Evolutionary conservation across 441 rosid species (phyloP).

Genomic region (Manihot esculenta): DNA sequence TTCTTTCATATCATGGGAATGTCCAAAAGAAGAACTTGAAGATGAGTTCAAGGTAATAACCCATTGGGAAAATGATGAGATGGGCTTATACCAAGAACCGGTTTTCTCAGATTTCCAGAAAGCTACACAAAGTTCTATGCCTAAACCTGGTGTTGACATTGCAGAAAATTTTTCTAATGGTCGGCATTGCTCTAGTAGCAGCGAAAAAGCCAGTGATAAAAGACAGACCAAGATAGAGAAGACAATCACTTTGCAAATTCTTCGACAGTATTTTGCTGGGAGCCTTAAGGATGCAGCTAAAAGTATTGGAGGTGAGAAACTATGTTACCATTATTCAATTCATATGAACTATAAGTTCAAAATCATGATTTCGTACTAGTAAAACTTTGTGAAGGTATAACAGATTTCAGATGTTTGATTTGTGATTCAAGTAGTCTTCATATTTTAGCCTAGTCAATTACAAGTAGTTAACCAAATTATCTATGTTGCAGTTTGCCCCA

Average conservation of each 20-base stretch:
- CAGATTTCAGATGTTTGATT: not conserved
- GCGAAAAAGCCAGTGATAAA: constrained; percentile 33
- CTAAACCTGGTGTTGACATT: constrained; percentile 10
- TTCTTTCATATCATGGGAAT: constrained; percentile 35
- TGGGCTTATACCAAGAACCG: constrained; percentile 26
- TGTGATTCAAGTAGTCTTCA: not conserved
- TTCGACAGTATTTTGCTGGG: constrained; percentile 75
- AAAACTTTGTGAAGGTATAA: too few relatives aligned
- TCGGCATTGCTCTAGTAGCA: constrained; percentile 17
- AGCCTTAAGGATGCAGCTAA: constrained; percentile 95
- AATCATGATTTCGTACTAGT: too few relatives aligned
- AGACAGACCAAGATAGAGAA: constrained; percentile 68
- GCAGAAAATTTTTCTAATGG: constrained; percentile 9
- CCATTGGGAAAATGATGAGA: constrained; percentile 40
- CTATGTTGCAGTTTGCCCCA: constrained; percentile 47
- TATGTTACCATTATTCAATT: not conserved
- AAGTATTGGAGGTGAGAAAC: constrained; percentile 70
- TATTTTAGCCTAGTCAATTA: not conserved
- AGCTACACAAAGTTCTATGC: constrained; percentile 24
- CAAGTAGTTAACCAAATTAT: not conserved
- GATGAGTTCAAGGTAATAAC: constrained; percentile 32
- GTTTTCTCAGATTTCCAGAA: constrained; percentile 34
- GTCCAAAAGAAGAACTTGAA: constrained; percentile 4
- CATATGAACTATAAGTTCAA: not conserved
- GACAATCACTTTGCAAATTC: constrained; percentile 69